Evolutionary conservation across 2,329 filamentous ascomycete species (phyloP).

Genomic region (Kalaharituber pfeilii): DNA sequence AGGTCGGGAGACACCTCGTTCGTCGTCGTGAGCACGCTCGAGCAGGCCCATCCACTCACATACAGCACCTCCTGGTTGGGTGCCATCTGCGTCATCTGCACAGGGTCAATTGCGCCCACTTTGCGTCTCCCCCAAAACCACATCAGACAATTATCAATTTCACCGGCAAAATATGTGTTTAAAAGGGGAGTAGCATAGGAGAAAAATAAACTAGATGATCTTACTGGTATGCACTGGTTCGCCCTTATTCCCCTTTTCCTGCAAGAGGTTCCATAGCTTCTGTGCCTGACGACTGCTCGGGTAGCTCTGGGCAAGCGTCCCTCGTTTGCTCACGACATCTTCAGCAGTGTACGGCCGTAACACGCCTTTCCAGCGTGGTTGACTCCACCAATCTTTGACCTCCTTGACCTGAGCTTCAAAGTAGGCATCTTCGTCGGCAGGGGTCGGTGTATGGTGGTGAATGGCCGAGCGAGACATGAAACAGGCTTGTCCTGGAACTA

Average conservation of each 20-base stretch:
- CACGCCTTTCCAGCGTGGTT: constrained; percentile 70
- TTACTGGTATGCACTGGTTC: constrained; percentile 84
- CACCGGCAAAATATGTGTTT: too few relatives aligned
- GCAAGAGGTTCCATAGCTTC: constrained; percentile 81
- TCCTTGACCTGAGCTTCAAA: constrained; percentile 71
- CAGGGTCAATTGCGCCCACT: constrained; percentile 97
- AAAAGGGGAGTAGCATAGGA: not conserved
- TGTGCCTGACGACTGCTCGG: constrained; percentile 87
- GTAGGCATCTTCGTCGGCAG: constrained; percentile 51
- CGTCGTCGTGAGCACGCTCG: constrained; percentile 74
- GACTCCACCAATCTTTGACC: constrained; percentile 80
- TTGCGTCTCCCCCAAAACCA: constrained; percentile 2
- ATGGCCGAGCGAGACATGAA: constrained; percentile 9
- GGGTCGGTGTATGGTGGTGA: constrained; percentile 13
- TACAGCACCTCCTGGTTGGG: constrained; percentile 92
- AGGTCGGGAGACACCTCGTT: constrained; percentile 98
- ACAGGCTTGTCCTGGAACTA: not conserved
- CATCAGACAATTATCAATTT: constrained; percentile 1
- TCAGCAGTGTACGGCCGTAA: constrained; percentile 78
- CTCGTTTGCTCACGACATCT: constrained; percentile 85
- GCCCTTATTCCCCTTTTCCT: constrained; percentile 57
- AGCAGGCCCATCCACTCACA: constrained; percentile 94
- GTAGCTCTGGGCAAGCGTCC: constrained; percentile 70
- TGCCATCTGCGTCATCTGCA: constrained; percentile 98
- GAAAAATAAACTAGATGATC: not conserved